Conservation (phyloP, 2,329 filamentous ascomycete species). For the Pyrenochaeta sp. region DNA sequence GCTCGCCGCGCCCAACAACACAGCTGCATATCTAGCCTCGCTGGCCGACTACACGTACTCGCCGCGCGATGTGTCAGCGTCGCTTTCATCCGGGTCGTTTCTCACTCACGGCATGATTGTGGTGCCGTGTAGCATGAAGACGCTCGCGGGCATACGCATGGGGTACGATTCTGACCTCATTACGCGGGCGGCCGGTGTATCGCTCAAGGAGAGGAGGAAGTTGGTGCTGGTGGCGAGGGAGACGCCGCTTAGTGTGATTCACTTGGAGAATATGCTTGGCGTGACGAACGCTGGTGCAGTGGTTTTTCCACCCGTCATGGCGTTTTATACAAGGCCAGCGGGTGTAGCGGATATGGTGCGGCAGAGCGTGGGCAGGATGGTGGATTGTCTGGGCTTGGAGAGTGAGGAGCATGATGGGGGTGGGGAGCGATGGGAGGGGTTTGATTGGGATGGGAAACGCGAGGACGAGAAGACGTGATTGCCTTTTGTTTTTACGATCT, state of each 20-base stretch:
- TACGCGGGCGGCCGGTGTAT: slow-evolving; percentile 57
- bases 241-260: slow-evolving; percentile 51
- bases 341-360: slow-evolving; percentile 29
- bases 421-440: slow-evolving; percentile 2
- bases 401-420: slow-evolving; percentile 50
- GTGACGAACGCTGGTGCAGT: slow-evolving; percentile 9
- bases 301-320: slow-evolving; percentile 20
- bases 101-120: slow-evolving; percentile 59
- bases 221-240: slow-evolving; percentile 55
- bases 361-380: slow-evolving; percentile 58
- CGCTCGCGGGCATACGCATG: slow-evolving; percentile 53
- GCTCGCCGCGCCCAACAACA: slow-evolving; percentile 7
- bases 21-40: neutral
- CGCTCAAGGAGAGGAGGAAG: slow-evolving; percentile 57
- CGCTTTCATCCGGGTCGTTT: slow-evolving; percentile 57
- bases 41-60: slow-evolving; percentile 41
- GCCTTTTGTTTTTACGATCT: no score
- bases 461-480: neutral
- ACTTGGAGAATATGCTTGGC: slow-evolving; percentile 50
- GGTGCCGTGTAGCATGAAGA: slow-evolving; percentile 60
- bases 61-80: slow-evolving; percentile 54
- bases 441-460: slow-evolving; percentile 1
- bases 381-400: slow-evolving; percentile 46
- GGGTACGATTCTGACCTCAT: slow-evolving; percentile 59
- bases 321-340: slow-evolving; percentile 21